Evolutionary conservation across 345 rosid species (phyloP).

Genomic region (Lepidium aucheri): DNA sequence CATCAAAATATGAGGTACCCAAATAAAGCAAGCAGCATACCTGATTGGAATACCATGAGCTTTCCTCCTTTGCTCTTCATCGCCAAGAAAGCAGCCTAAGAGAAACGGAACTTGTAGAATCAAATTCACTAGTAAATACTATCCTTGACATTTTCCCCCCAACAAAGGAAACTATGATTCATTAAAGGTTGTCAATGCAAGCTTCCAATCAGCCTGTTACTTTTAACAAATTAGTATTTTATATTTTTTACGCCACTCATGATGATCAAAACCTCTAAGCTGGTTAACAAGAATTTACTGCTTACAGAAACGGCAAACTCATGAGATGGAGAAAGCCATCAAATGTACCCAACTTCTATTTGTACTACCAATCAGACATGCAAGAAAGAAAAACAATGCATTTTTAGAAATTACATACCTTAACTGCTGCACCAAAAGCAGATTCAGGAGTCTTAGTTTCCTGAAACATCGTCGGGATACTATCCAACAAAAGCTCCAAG

Average conservation of each 20-base stretch:
- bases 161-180: neutral
- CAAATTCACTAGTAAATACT: conserved; percentile 1
- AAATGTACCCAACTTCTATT: conserved; percentile 1
- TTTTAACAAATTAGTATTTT: neutral
- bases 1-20: neutral
- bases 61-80: conserved; percentile 87
- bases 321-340: neutral
- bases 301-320: conserved; percentile 5
- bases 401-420: conserved; percentile 19
- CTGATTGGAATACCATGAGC: conserved; percentile 91
- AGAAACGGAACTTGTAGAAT: neutral
- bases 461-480: conserved; percentile 91
- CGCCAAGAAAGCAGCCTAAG: conserved; percentile 85
- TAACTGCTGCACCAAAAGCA: conserved; percentile 93
- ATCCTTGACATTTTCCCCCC: neutral
- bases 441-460: conserved; percentile 82
- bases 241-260: neutral
- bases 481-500: conserved; percentile 86
- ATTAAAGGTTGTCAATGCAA: neutral
- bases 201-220: neutral
- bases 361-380: neutral
- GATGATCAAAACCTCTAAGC: conserved; percentile 1
- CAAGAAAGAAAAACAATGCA: neutral
- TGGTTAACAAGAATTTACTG: neutral
- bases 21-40: conserved; percentile 21